Evolutionary conservation across 176 grass and related monocot genomes (phyloP).

Genomic region (Avena insularis): DNA sequence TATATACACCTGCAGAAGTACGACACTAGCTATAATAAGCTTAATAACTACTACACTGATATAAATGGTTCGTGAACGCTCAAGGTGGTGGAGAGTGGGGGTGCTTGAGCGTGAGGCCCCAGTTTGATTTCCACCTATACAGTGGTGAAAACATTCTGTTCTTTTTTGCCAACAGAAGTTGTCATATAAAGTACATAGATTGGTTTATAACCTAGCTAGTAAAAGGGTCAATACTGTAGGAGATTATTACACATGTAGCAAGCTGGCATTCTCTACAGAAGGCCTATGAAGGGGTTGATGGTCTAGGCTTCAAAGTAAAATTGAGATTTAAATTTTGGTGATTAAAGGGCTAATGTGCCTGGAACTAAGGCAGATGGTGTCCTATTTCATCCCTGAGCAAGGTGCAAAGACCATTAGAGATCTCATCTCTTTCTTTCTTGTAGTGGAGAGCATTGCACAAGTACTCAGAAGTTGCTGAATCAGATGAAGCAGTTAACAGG

Average conservation of each 20-base stretch:
- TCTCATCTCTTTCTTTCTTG: constrained; percentile 21
- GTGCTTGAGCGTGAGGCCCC: background rate
- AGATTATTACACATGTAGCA: background rate
- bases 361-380: background rate
- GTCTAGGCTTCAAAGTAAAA: constrained; percentile 26
- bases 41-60: background rate
- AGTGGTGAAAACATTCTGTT: background rate
- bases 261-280: background rate
- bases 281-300: background rate
- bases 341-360: constrained; percentile 4
- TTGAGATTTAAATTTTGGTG: background rate
- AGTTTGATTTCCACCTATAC: background rate
- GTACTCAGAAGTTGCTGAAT: constrained; percentile 30
- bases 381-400: background rate
- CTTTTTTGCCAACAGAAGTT: background rate
- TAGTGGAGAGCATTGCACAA: background rate
- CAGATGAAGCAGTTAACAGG: background rate
- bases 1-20: background rate
- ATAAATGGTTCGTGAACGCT: constrained; percentile 17
- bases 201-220: background rate
- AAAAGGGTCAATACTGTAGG: background rate
- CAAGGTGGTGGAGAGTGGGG: background rate
- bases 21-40: background rate
- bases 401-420: constrained; percentile 5
- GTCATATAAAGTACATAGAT: background rate